Evolutionary conservation across 495 filamentous ascomycete species (phyloP).

Genomic region (Alectoria sarmentosa): DNA sequence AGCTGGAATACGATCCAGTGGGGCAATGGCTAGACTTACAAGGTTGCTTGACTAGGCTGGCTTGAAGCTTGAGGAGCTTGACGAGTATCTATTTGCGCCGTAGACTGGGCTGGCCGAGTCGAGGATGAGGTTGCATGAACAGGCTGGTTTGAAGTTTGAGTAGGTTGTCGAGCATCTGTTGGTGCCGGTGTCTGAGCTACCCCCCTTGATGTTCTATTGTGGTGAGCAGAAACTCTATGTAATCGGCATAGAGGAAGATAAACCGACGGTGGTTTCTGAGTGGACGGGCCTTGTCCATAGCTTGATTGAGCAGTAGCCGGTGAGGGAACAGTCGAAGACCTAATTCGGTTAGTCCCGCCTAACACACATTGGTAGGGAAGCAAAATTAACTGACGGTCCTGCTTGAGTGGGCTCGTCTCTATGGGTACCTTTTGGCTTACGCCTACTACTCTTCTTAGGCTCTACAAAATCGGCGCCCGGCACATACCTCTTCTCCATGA

Average conservation of each 20-base stretch:
- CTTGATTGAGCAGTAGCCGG: too few relatives aligned
- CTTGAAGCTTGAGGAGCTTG: neutral
- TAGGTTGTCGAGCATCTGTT: neutral
- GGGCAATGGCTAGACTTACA: neutral
- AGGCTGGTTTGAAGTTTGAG: neutral
- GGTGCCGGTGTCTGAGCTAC: neutral
- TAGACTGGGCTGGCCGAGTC: neutral
- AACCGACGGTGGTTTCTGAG: neutral
- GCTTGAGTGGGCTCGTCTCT: neutral
- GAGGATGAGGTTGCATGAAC: neutral
- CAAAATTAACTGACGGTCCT: neutral
- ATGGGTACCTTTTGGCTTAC: neutral
- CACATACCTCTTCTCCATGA: neutral
- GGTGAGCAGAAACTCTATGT: neutral
- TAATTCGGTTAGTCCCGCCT: neutral
- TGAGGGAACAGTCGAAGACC: neutral
- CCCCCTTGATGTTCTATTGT: neutral
- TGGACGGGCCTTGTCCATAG: too few relatives aligned
- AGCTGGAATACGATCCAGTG: neutral
- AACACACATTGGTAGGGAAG: neutral
- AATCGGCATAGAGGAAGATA: neutral
- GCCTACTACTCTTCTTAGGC: neutral
- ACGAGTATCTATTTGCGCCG: neutral
- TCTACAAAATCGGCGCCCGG: neutral
- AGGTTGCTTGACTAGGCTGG: neutral